phyloP scores from a whole-genome alignment of 129 eudicot genomes.

The Flaveria linearis region DNA sequence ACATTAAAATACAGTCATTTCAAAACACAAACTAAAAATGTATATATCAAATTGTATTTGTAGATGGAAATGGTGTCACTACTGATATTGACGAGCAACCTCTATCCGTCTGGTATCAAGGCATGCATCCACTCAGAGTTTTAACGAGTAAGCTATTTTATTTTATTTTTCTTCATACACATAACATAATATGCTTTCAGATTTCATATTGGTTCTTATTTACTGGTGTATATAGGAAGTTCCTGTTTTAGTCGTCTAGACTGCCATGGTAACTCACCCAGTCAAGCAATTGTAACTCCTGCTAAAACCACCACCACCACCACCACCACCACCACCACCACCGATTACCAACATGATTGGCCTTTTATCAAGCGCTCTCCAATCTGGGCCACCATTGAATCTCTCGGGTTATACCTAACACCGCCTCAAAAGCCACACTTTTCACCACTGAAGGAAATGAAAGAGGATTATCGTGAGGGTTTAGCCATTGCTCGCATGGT shows the following conservation, averaged over 20 bases:
- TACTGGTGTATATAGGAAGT: constrained; percentile 8
- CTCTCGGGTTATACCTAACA: constrained; percentile 28
- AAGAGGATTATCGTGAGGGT: constrained; percentile 43
- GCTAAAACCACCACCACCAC: background rate
- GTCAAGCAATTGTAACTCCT: background rate
- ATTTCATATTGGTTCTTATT: background rate
- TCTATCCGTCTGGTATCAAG: constrained; percentile 37
- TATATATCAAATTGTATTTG: background rate
- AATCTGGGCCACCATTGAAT: constrained; percentile 41
- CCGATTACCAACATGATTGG: constrained; percentile 24
- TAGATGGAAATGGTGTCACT: background rate
- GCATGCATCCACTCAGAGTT: background rate
- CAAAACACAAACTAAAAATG: background rate
- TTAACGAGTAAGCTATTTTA: constrained; percentile 27
- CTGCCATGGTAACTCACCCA: background rate
- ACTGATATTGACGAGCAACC: constrained; percentile 34
- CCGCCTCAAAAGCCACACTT: constrained; percentile 44
- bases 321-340: background rate
- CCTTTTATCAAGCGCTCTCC: constrained; percentile 47
- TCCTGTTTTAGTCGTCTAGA: background rate
- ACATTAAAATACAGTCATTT: background rate
- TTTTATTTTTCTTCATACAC: background rate
- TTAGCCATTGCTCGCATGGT: constrained; percentile 42
- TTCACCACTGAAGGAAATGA: constrained; percentile 15
- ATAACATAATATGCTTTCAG: background rate